Conservation (phyloP, 352 stramenopile species). For the Globisporangium nodosum region DNA sequence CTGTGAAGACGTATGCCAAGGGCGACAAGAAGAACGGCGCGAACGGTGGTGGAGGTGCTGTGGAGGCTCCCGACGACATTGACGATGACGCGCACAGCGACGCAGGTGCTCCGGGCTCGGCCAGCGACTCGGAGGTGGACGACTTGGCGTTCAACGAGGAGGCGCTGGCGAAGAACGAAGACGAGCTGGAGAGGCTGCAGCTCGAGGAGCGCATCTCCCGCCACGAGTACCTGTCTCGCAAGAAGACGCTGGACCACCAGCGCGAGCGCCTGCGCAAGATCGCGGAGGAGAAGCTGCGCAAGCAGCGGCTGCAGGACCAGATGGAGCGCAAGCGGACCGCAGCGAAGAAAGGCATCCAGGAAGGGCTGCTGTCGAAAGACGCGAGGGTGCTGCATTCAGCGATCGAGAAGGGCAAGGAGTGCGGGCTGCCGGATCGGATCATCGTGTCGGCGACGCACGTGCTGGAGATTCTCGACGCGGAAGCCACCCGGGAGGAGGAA, state of each 20-base stretch:
- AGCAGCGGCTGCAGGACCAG: constrained; percentile 62
- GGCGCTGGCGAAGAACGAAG: constrained; percentile 57
- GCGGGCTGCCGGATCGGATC: constrained; percentile 46
- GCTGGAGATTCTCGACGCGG: constrained; percentile 68
- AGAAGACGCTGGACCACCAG: constrained; percentile 66
- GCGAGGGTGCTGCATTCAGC: constrained; percentile 34
- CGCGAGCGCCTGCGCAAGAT: constrained; percentile 52
- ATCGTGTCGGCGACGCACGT: constrained; percentile 72
- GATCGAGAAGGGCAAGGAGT: constrained; percentile 76
- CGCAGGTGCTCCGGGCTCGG: constrained; percentile 10
- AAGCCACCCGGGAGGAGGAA: constrained; percentile 62
- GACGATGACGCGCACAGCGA: constrained; percentile 37
- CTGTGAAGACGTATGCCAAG: constrained; percentile 55
- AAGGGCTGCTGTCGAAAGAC: constrained; percentile 60
- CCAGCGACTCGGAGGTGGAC: constrained; percentile 61
- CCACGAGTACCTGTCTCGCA: constrained; percentile 74
- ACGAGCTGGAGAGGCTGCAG: constrained; percentile 66
- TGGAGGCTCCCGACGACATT: constrained; percentile 20
- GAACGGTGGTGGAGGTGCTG: constrained; percentile 2
- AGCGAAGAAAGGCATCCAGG: constrained; percentile 67
- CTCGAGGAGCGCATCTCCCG: constrained; percentile 61
- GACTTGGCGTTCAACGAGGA: constrained; percentile 58
- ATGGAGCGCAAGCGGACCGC: constrained; percentile 45
- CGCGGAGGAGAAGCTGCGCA: constrained; percentile 54
- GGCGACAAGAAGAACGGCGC: constrained; percentile 40